These are phyloP conservation scores for Sarocladium kiliense DNA, from an alignment of 2,329 filamentous ascomycete species.

Conservation along the genomic window DNA sequence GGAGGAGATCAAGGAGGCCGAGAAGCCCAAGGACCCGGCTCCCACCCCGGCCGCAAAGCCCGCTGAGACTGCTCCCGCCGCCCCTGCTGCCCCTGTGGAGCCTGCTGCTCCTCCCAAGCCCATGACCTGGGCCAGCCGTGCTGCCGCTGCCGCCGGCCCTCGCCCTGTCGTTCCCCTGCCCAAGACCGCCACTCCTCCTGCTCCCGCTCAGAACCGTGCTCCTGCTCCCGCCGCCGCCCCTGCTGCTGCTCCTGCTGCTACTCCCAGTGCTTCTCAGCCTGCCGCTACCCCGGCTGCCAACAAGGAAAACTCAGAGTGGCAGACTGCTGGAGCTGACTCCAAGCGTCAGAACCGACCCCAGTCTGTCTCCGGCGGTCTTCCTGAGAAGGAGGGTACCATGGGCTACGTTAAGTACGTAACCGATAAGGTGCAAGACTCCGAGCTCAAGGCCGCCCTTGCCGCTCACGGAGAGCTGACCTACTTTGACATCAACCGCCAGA, in stretches of 20 bases:
- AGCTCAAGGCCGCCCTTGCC: conserved; percentile 65
- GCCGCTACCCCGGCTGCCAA: conserved; percentile 29
- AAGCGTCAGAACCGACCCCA: conserved; percentile 78
- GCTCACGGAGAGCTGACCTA: conserved; percentile 67
- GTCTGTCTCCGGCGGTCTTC: conserved; percentile 48
- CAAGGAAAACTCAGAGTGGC: conserved; percentile 64
- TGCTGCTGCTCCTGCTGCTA: conserved; percentile 32
- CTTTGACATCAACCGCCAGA: conserved; percentile 75
- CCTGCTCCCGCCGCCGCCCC: conserved; percentile 40
- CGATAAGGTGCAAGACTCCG: conserved; percentile 73
- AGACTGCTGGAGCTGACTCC: conserved; percentile 77
- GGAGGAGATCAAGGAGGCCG: conserved; percentile 50
- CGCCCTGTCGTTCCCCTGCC: conserved; percentile 48
- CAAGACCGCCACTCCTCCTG: conserved; percentile 52
- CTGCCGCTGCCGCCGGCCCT: conserved; percentile 52
- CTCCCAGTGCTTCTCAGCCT: conserved; percentile 40
- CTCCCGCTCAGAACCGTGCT: conserved; percentile 43
- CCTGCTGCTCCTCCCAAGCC: conserved; percentile 49
- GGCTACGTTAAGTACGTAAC: conserved; percentile 96
- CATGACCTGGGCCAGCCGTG: conserved; percentile 71
- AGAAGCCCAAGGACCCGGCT: conserved; percentile 62
- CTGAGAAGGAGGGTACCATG: conserved; percentile 70
- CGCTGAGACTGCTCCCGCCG: conserved; percentile 38
- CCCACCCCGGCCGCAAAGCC: conserved; percentile 44
- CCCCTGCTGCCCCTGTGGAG: conserved; percentile 41